Percentiles rank a stretch among this genome's conserved stretches.
Evolutionary conservation across 2,329 filamentous ascomycete genomes (phyloP).

Genomic region (Chalara sp.): DNA sequence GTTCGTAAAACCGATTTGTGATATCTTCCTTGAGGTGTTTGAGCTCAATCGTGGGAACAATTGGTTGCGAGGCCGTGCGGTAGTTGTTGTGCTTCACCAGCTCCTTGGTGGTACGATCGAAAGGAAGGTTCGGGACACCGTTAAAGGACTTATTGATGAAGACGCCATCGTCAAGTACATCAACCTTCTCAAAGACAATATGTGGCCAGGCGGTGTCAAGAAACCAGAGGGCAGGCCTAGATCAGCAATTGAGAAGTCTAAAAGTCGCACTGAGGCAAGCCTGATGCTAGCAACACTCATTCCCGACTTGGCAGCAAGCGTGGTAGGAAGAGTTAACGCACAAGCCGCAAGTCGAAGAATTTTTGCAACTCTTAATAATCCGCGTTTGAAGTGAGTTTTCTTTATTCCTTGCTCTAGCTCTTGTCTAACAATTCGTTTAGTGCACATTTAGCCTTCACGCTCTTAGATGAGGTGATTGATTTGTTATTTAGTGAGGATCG

Average conservation of each 20-base stretch:
- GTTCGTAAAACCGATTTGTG: slow-evolving; percentile 97
- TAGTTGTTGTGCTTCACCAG: slow-evolving; percentile 94
- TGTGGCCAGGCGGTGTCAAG: slow-evolving; percentile 72
- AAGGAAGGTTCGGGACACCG: slow-evolving; percentile 83
- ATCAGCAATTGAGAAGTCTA: slow-evolving; percentile 66
- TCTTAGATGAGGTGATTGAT: slow-evolving; percentile 30
- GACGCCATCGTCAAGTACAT: slow-evolving; percentile 74
- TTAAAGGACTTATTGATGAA: slow-evolving; percentile 67
- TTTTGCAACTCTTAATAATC: slow-evolving; percentile 88
- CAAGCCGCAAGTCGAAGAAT: slow-evolving; percentile 83
- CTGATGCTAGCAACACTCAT: slow-evolving; percentile 84
- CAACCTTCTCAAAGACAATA: slow-evolving; percentile 59
- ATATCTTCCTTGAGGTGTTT: slow-evolving; percentile 93
- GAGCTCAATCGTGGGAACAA: slow-evolving; percentile 93
- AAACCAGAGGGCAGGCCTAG: slow-evolving; percentile 46
- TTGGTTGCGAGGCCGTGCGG: slow-evolving; percentile 91
- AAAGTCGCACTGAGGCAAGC: slow-evolving; percentile 79
- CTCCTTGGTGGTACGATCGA: slow-evolving; percentile 94
- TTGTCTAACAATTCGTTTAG: slow-evolving; percentile 16
- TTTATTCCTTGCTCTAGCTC: background rate
- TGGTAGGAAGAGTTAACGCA: slow-evolving; percentile 88
- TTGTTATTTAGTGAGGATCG: slow-evolving; percentile 25
- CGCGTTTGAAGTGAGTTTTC: slow-evolving; percentile 70
- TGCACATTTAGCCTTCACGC: slow-evolving; percentile 29
- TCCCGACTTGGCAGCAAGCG: slow-evolving; percentile 85